A percentile compares a stretch with the other conserved stretches of the same genome.
Evolutionary conservation across 148 eudicot genomes (phyloP).

Genomic region (Nyssa sinensis): DNA sequence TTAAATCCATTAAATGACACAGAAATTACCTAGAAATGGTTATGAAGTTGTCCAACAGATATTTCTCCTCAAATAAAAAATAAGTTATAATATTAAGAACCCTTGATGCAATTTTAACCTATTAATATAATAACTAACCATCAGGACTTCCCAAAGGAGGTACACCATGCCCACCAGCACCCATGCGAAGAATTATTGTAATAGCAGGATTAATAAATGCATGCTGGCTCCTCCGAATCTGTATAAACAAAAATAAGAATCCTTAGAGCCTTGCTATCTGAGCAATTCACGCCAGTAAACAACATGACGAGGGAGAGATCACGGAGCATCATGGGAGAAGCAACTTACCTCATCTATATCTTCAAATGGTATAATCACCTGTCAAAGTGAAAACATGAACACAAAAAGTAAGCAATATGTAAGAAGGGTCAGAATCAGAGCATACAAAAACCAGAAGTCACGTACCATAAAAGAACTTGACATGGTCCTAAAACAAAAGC

Average conservation of each 20-base stretch:
- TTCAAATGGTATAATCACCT: constrained; percentile 86
- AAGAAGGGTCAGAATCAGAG: neutral
- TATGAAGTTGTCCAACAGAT: constrained; percentile 7
- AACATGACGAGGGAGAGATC: neutral
- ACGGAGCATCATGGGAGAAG: constrained; percentile 14
- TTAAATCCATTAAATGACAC: neutral
- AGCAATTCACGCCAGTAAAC: constrained; percentile 9
- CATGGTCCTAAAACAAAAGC: neutral
- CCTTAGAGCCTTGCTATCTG: neutral
- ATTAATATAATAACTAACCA: constrained; percentile 47
- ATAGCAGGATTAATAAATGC: constrained; percentile 91
- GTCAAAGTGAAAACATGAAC: constrained; percentile 28
- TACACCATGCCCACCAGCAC: constrained; percentile 98
- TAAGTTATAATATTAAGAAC: neutral
- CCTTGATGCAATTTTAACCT: neutral
- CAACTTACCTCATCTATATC: constrained; percentile 83
- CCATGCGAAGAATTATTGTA: constrained; percentile 83
- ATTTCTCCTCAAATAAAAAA: neutral
- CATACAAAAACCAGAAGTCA: neutral
- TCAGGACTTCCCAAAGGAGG: constrained; percentile 96
- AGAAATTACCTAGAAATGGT: neutral
- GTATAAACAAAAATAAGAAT: constrained; percentile 22
- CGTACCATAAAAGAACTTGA: neutral
- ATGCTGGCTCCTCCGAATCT: constrained; percentile 93
- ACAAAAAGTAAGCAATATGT: neutral